phyloP scores from a whole-genome alignment of 1,284 basidiomycete species.

The Tilletia indica region DNA sequence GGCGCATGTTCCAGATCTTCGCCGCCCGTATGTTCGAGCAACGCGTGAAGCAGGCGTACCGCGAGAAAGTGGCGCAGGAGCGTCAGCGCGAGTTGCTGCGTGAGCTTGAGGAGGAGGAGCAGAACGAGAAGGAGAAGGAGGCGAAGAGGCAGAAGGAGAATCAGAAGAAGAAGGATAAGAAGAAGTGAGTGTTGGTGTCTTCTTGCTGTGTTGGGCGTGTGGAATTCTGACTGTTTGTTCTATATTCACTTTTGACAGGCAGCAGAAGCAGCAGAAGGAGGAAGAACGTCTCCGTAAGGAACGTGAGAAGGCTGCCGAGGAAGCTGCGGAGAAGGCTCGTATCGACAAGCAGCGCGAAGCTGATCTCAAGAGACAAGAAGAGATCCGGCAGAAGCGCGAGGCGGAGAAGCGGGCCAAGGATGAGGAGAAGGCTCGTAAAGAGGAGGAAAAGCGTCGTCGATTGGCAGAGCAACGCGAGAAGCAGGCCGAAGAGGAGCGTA shows the following conservation, averaged over 20 bases:
- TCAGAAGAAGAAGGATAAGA: conserved; percentile 99
- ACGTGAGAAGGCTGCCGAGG: conserved; percentile 58
- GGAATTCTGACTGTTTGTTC: neutral
- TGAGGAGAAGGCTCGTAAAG: conserved; percentile 67
- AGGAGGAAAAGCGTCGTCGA: conserved; percentile 60
- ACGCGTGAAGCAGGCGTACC: conserved; percentile 86
- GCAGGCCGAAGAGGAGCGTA: conserved; percentile 63
- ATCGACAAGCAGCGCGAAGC: conserved; percentile 64
- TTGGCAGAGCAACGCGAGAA: conserved; percentile 60
- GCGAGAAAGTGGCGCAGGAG: conserved; percentile 81
- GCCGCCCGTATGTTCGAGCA: conserved; percentile 99
- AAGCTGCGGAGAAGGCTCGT: conserved; percentile 66
- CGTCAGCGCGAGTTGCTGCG: conserved; percentile 79
- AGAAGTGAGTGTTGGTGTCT: conserved; percentile 63
- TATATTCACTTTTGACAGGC: conserved; percentile 60
- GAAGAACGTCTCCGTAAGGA: conserved; percentile 76
- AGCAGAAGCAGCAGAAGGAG: conserved; percentile 86
- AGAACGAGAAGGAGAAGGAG: conserved; percentile 74
- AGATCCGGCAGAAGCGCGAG: conserved; percentile 71
- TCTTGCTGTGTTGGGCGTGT: neutral
- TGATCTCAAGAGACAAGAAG: conserved; percentile 62
- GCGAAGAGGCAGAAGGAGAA: conserved; percentile 92
- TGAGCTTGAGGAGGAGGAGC: conserved; percentile 86
- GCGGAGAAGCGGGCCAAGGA: conserved; percentile 71
- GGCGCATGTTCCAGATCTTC: conserved; percentile 99